Evolutionary conservation across 1,284 basidiomycete genomes (phyloP).

Genomic region (Sporisorium scitamineum): DNA sequence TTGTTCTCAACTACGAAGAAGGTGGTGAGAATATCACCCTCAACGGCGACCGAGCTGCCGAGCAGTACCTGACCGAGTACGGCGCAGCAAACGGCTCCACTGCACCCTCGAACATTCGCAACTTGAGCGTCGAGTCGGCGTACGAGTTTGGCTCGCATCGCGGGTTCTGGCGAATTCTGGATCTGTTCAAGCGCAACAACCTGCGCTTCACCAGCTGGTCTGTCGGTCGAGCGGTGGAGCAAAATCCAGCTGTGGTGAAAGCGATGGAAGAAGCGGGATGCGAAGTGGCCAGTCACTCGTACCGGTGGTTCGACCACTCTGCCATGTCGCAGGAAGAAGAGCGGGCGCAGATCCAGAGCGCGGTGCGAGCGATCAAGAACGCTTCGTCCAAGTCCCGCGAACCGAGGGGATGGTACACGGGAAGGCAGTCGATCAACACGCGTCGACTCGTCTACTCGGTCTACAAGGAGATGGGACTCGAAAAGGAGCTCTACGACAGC

Average conservation of each 20-base stretch:
- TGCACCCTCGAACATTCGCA: constrained; percentile 55
- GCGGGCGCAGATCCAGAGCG: constrained; percentile 62
- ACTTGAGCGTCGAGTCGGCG: constrained; percentile 68
- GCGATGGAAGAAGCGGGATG: constrained; percentile 67
- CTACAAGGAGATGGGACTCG: constrained; percentile 59
- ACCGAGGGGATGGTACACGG: constrained; percentile 71
- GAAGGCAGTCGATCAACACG: constrained; percentile 65
- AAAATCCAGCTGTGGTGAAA: constrained; percentile 67
- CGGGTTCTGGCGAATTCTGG: constrained; percentile 70
- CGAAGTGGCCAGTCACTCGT: constrained; percentile 69
- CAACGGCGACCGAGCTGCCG: constrained; percentile 65
- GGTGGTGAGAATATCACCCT: constrained; percentile 69
- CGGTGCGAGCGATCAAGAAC: constrained; percentile 67
- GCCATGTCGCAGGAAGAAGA: constrained; percentile 65
- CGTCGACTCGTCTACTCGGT: constrained; percentile 65
- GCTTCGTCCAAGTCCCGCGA: constrained; percentile 55
- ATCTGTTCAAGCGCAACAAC: constrained; percentile 66
- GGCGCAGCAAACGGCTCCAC: constrained; percentile 54
- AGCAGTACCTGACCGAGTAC: constrained; percentile 68
- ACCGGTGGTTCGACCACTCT: constrained; percentile 69
- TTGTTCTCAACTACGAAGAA: constrained; percentile 71
- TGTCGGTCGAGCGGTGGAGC: constrained; percentile 69
- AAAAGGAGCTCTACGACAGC: constrained; percentile 61
- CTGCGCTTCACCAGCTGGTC: constrained; percentile 68
- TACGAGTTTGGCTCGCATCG: constrained; percentile 70